phyloP scores from a whole-genome alignment of 257 asterid species.

The Marsdenia floribunda region DNA sequence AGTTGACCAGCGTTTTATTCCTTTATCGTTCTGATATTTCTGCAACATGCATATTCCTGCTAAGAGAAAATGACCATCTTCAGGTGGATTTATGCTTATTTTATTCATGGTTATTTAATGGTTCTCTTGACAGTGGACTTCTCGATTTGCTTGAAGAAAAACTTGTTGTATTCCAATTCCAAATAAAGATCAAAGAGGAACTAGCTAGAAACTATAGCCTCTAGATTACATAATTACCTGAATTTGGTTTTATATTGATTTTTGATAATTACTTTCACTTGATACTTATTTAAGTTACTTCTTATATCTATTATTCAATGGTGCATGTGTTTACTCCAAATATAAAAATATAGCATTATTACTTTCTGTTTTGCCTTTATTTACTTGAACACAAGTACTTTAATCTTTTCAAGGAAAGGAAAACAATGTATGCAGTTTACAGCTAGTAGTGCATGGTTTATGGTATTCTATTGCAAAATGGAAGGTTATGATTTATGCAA shows the following conservation, averaged over 20 bases:
- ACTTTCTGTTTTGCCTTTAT: background rate
- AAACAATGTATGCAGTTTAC: background rate
- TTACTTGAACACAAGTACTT: background rate
- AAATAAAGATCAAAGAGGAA: slow-evolving; percentile 82
- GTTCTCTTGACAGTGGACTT: slow-evolving; percentile 70
- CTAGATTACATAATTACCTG: slow-evolving; percentile 29
- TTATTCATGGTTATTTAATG: no score
- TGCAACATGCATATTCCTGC: no score
- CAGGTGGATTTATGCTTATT: no score
- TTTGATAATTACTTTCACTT: background rate
- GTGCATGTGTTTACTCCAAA: background rate
- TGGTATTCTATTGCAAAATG: background rate
- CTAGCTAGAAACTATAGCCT: slow-evolving; percentile 65
- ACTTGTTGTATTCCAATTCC: slow-evolving; percentile 94
- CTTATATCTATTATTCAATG: background rate
- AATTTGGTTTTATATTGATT: background rate
- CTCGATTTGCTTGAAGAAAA: slow-evolving; percentile 95
- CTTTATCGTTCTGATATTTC: no score
- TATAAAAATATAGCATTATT: background rate
- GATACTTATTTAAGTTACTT: background rate
- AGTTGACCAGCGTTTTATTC: no score
- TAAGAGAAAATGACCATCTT: no score
- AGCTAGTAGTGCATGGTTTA: background rate
- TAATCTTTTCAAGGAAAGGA: background rate
- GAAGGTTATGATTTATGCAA: background rate